phyloP scores from a whole-genome alignment of 2,329 filamentous ascomycete genomes.

The Xenoacremonium recifei region DNA sequence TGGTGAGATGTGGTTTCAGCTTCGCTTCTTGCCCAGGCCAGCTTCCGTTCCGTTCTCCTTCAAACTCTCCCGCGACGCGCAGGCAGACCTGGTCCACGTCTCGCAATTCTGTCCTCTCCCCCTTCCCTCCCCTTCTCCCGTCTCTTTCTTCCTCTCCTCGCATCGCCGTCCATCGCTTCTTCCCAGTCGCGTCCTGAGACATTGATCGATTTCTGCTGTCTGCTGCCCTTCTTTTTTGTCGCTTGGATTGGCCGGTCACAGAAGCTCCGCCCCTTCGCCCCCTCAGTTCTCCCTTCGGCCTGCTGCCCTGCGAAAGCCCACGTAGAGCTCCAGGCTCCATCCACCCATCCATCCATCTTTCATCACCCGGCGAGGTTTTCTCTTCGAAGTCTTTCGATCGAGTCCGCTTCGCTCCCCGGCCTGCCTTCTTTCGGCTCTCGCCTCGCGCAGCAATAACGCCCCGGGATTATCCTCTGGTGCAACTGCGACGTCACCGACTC shows the following conservation, averaged over 20 bases:
- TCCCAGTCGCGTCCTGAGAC: background rate
- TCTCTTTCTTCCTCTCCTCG: constrained; percentile 2
- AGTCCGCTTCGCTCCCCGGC: no score
- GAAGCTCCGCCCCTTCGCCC: background rate
- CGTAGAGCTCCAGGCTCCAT: no score
- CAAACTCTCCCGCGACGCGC: constrained; percentile 12
- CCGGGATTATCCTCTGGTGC: no score
- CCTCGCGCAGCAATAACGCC: no score
- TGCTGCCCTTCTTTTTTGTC: background rate
- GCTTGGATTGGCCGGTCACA: background rate
- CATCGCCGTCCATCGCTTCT: constrained; percentile 15
- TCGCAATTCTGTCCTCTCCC: constrained; percentile 20
- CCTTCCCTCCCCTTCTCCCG: constrained; percentile 5
- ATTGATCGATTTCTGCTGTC: no score
- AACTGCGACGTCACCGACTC: background rate
- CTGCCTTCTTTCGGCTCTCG: no score
- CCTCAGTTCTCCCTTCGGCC: background rate
- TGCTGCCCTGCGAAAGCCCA: no score
- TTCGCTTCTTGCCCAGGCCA: constrained; percentile 18
- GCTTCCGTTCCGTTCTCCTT: constrained; percentile 24
- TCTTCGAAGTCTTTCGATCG: no score
- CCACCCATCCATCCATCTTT: no score
- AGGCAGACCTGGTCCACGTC: no score
- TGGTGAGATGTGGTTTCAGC: constrained; percentile 12
- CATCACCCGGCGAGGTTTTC: no score